Evolutionary conservation across 1,284 basidiomycete genomes (phyloP).

Genomic region (Cystobasidium sp.): DNA sequence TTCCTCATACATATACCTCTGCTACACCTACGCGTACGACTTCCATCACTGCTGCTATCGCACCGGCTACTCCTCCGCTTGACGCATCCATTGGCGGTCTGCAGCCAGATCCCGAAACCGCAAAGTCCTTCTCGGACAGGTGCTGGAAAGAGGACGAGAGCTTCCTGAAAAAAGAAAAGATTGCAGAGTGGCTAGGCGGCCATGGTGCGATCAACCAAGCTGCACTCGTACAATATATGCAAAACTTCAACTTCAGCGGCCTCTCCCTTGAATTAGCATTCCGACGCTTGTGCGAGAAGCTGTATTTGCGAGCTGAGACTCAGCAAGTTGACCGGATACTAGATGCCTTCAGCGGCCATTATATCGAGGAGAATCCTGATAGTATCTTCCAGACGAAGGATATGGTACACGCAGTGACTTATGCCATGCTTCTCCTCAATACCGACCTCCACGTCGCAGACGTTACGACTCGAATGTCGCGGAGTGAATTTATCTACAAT

Average conservation of each 20-base stretch:
- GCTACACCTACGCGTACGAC: neutral
- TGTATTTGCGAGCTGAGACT: conserved; percentile 93
- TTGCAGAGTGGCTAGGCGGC: conserved; percentile 93
- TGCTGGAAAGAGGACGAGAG: conserved; percentile 87
- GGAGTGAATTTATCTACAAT: conserved; percentile 90
- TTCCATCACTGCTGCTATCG: neutral
- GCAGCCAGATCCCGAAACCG: conserved; percentile 59
- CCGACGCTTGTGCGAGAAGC: conserved; percentile 82
- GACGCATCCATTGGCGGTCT: conserved; percentile 9
- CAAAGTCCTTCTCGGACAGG: conserved; percentile 71
- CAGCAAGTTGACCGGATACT: conserved; percentile 97
- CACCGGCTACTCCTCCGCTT: neutral
- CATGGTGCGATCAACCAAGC: conserved; percentile 79
- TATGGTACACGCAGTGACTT: conserved; percentile 89
- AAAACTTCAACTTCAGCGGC: conserved; percentile 83
- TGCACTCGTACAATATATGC: conserved; percentile 79
- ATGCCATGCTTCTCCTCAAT: conserved; percentile 91
- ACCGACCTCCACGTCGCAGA: conserved; percentile 97
- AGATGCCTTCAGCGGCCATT: conserved; percentile 84
- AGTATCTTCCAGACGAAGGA: conserved; percentile 72
- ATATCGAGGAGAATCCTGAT: conserved; percentile 85
- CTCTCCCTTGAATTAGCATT: conserved; percentile 87
- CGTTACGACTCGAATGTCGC: conserved; percentile 83
- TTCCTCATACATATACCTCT: neutral
- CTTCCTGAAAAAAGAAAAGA: conserved; percentile 84